Base-by-base conservation (phyloP, 306 rosid species). In the Parietaria judaica region DNA sequence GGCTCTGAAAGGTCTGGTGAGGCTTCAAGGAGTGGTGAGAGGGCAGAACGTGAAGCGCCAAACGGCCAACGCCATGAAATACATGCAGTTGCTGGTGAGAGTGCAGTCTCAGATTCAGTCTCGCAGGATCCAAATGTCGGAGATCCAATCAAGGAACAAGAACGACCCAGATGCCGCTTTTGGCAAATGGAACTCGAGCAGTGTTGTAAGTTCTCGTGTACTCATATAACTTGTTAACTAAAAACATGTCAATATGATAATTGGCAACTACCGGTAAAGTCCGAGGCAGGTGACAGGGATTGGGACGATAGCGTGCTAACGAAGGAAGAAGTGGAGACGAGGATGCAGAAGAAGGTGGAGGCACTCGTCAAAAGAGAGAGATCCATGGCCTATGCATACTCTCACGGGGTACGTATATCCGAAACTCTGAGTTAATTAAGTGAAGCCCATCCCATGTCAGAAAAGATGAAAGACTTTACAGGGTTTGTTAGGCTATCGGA, bases 21-120 rank as follows among this genome's bases (percentile, higher is more conserved):
- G 99, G 75, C 97, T 94, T 65, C 99, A 94, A 84, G 99, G 89
- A 72, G 99, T 94, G 70, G 89, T 94, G 63, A 84, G 90, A 81
- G 99, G 99, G 61, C 97, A 94, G 73, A 88, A 79, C 56, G 95
- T 94, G 80, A 94, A 88, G 95, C 86, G 99, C 47, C 99, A 94
- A 75, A 88, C 99, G 3, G 63, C 72, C 63, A 94, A 73, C 63
- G 97, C 99, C 47, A 94, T 94, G 99, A 94, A 88, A 67, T 88
- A 94, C 68, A 94, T 94, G 97, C 99, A 94, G 72, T 87, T 88
- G 17, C 36, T 88, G 54, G 97, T 88, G 70, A 84, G 99, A 50
- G 94, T 94, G 65, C 99, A 94, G 64, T 86, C 97, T 43, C 99
- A 94, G 70, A 88, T 88, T 67, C 99, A 94, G 64, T 82, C 99